Conservation (phyloP, 2,329 filamentous ascomycete genomes). For the Fusarium austroafricanum region DNA sequence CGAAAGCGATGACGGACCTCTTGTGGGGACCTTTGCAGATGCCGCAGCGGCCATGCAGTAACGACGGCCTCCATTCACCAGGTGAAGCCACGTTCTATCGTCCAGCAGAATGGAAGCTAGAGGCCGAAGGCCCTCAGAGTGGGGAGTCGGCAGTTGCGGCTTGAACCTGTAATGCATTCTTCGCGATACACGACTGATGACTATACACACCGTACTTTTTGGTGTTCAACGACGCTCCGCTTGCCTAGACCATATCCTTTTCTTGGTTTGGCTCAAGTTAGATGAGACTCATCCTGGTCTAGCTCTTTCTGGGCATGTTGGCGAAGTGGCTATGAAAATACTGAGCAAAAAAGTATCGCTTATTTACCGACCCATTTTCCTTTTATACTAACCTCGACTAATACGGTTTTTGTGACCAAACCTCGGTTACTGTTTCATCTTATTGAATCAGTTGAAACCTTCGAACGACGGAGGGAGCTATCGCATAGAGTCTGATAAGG, state of each 20-base stretch:
- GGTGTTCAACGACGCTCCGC: constrained; percentile 11
- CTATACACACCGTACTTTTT: constrained; percentile 19
- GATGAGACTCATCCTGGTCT: constrained; percentile 8
- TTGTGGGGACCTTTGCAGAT: constrained; percentile 71
- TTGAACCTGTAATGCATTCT: background rate
- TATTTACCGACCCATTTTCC: constrained; percentile 5
- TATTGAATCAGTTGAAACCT: constrained; percentile 7
- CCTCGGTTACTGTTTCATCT: constrained; percentile 8
- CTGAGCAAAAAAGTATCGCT: no score
- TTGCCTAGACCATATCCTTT: constrained; percentile 4
- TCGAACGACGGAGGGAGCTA: background rate
- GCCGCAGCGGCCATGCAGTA: constrained; percentile 64
- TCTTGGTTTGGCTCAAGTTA: constrained; percentile 3
- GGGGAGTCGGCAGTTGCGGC: constrained; percentile 15
- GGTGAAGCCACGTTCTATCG: background rate
- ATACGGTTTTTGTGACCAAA: constrained; percentile 10
- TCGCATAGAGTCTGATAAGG: constrained; percentile 14
- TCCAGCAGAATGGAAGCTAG: constrained; percentile 1
- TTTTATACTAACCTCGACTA: constrained; percentile 29
- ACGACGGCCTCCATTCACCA: constrained; percentile 2
- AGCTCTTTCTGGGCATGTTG: constrained; percentile 8
- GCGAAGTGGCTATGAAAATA: constrained; percentile 25
- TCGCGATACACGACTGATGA: constrained; percentile 14
- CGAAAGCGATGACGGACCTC: constrained; percentile 54
- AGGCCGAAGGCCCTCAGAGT: background rate